A percentile compares a stretch with the other conserved stretches of the same genome.
Conservation (phyloP, 2,329 filamentous ascomycete species). For the Phyllosticta ampelicida region DNA sequence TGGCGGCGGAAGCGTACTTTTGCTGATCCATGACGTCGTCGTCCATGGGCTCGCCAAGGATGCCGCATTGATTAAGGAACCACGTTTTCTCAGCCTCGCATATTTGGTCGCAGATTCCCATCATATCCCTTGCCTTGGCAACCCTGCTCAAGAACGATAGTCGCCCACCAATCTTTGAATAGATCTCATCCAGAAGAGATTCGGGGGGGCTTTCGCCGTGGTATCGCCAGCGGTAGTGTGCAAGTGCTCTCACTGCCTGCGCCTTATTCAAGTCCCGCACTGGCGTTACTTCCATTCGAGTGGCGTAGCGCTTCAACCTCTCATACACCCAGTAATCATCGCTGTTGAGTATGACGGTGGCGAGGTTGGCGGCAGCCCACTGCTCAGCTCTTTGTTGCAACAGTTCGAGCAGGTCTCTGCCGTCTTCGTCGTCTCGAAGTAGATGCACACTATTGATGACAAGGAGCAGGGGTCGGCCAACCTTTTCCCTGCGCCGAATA, state of each 20-base stretch:
- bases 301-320: conserved; percentile 80
- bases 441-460: conserved; percentile 94
- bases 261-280: conserved; percentile 72
- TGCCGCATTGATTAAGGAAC: conserved; percentile 69
- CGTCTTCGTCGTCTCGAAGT: conserved; percentile 81
- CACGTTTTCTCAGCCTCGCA: conserved; percentile 63
- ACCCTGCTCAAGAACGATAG: conserved; percentile 81
- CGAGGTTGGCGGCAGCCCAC: conserved; percentile 86
- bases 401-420: conserved; percentile 85
- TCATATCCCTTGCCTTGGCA: conserved; percentile 75
- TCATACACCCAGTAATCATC: conserved; percentile 99
- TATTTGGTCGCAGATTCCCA: conserved; percentile 63
- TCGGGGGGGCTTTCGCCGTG: conserved; percentile 49
- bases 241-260: conserved; percentile 65
- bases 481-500: conserved; percentile 51
- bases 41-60: conserved; percentile 68
- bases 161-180: conserved; percentile 76
- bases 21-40: conserved; percentile 98
- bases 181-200: conserved; percentile 61
- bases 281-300: conserved; percentile 86
- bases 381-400: conserved; percentile 92
- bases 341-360: conserved; percentile 88
- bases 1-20: conserved; percentile 87
- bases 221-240: conserved; percentile 71
- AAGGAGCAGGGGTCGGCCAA: conserved; percentile 66